Evolutionary conservation across 164 flowering plant species (phyloP).

Genomic region (Umbellularia californica): DNA sequence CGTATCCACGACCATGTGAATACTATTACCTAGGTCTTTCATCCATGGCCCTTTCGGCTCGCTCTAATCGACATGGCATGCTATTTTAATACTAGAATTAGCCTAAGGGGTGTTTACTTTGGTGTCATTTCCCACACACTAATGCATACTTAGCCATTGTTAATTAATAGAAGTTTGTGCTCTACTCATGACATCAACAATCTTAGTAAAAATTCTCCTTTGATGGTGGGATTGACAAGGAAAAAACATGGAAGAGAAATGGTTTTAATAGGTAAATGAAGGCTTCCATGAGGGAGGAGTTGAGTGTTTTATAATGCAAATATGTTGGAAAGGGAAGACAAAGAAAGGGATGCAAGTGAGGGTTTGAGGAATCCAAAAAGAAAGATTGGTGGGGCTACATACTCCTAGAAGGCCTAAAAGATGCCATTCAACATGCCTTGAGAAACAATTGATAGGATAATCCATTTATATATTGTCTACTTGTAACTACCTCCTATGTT

Average conservation of each 20-base stretch:
- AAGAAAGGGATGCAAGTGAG: not conserved
- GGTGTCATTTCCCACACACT: constrained; percentile 19
- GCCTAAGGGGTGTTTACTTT: constrained; percentile 3
- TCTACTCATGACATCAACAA: constrained; percentile 40
- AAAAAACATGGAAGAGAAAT: constrained; percentile 5
- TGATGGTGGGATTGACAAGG: constrained; percentile 7
- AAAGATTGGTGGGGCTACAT: not conserved
- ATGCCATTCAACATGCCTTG: not conserved
- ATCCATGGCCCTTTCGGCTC: constrained; percentile 7
- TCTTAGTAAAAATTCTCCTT: constrained; percentile 10
- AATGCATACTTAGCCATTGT: constrained; percentile 1
- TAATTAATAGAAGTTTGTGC: constrained; percentile 31
- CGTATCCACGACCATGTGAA: not conserved
- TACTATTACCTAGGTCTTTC: constrained; percentile 4
- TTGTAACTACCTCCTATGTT: not conserved
- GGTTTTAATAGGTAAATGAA: not conserved
- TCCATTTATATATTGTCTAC: not conserved
- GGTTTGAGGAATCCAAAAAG: not conserved
- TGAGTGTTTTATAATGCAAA: not conserved
- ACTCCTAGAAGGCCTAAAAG: not conserved
- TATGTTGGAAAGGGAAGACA: not conserved
- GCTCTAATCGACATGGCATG: constrained; percentile 4
- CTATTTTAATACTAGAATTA: not conserved
- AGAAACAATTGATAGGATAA: not conserved
- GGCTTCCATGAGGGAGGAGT: not conserved